Percentiles rank a stretch among this genome's conserved stretches.
These are phyloP conservation scores for Pythium dissimile DNA, from an alignment of 352 stramenopile species.

Conservation along the genomic window DNA sequence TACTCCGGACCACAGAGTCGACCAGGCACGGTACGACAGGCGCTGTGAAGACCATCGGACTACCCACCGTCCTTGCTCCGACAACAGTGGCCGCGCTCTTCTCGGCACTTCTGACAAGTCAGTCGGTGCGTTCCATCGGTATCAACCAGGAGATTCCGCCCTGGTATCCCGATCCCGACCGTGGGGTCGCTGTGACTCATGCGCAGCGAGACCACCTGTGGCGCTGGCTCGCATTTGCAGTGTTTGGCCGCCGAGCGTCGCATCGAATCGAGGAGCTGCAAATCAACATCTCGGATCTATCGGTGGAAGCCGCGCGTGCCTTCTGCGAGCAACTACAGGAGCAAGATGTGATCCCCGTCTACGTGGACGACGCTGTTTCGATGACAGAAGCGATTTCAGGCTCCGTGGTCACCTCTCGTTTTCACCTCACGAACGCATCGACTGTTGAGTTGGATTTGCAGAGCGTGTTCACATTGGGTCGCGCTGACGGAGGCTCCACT, in stretches of 20 bases:
- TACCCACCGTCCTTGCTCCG: background rate
- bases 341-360: too few species aligned
- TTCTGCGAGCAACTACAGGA: background rate
- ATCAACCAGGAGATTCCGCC: background rate
- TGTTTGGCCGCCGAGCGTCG: slow-evolving; percentile 1
- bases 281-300: background rate
- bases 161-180: background rate
- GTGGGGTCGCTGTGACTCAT: background rate
- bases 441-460: too few species aligned
- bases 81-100: background rate
- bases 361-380: too few species aligned
- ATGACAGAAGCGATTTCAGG: too few species aligned
- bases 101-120: background rate
- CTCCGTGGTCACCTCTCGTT: too few species aligned
- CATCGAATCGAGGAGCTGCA: background rate
- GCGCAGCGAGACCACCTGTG: slow-evolving; percentile 2
- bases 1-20: background rate
- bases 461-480: too few species aligned
- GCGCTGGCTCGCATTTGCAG: slow-evolving; percentile 2
- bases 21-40: too few species aligned
- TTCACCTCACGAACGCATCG: too few species aligned
- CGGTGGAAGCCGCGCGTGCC: background rate
- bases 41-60: background rate
- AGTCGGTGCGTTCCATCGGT: background rate
- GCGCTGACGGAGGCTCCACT: too few species aligned